Evolutionary conservation across 169 alveolate species (phyloP).

Genomic region (Plasmodium yoelii): DNA sequence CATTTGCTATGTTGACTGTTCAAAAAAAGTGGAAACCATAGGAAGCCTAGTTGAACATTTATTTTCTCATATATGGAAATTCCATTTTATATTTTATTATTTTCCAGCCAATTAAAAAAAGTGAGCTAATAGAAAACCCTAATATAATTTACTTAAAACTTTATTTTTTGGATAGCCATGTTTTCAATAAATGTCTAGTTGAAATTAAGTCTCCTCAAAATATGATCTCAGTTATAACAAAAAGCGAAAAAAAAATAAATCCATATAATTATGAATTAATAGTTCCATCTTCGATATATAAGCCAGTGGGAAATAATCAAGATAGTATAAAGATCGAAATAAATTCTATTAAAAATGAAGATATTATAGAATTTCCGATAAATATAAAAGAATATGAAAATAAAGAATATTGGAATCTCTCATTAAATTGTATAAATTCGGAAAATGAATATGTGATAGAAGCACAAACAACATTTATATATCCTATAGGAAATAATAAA

Average conservation of each 20-base stretch:
- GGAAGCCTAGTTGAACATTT: neutral
- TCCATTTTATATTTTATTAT: neutral
- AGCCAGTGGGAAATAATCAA: slow-evolving; percentile 24
- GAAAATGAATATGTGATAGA: slow-evolving; percentile 39
- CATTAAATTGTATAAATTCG: slow-evolving; percentile 11
- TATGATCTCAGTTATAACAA: slow-evolving; percentile 33
- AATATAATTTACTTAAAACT: neutral
- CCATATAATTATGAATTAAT: slow-evolving; percentile 13
- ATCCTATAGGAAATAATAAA: slow-evolving; percentile 38
- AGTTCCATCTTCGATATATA: slow-evolving; percentile 36
- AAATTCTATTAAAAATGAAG: slow-evolving; percentile 19
- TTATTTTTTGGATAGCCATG: slow-evolving; percentile 12
- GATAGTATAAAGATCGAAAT: slow-evolving; percentile 16
- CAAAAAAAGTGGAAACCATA: neutral
- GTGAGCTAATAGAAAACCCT: slow-evolving; percentile 48
- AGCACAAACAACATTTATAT: slow-evolving; percentile 37
- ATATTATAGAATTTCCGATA: slow-evolving; percentile 23
- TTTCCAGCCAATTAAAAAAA: slow-evolving; percentile 8
- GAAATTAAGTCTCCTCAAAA: slow-evolving; percentile 43
- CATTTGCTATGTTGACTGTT: neutral
- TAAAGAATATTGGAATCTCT: slow-evolving; percentile 37
- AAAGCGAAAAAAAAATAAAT: slow-evolving; percentile 18
- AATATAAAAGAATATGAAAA: slow-evolving; percentile 32
- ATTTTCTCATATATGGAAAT: neutral
- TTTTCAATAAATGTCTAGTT: slow-evolving; percentile 28